phyloP scores from a whole-genome alignment of 2,329 filamentous ascomycete species.

The Nakataea oryzae region DNA sequence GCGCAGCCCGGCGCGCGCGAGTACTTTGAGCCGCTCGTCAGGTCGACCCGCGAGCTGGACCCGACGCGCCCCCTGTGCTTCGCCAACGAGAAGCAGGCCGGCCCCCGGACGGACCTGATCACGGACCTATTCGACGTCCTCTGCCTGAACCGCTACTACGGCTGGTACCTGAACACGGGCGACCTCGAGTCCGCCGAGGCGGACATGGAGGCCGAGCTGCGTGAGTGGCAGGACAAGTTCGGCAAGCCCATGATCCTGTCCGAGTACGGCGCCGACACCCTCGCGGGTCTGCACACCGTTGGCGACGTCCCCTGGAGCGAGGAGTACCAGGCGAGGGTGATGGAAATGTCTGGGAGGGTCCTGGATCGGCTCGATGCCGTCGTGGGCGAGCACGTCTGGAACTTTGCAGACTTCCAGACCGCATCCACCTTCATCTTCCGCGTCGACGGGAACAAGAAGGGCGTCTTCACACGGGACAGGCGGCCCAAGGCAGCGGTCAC shows the following conservation, averaged over 20 bases:
- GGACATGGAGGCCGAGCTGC: slow-evolving; percentile 28
- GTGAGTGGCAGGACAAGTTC: slow-evolving; percentile 27
- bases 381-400: slow-evolving; percentile 18
- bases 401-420: slow-evolving; percentile 16
- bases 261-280: slow-evolving; percentile 32
- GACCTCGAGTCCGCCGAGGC: slow-evolving; percentile 36
- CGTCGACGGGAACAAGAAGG: slow-evolving; percentile 16
- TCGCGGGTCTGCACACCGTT: slow-evolving; percentile 16
- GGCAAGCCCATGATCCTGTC: slow-evolving; percentile 49
- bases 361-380: slow-evolving; percentile 16
- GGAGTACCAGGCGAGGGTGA: slow-evolving; percentile 15
- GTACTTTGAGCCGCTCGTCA: slow-evolving; percentile 59
- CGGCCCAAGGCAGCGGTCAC: slow-evolving; percentile 11
- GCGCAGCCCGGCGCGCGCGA: slow-evolving; percentile 25
- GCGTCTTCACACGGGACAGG: slow-evolving; percentile 13
- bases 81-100: slow-evolving; percentile 45
- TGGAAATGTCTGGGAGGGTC: slow-evolving; percentile 18
- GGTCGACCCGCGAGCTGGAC: slow-evolving; percentile 48
- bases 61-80: slow-evolving; percentile 48
- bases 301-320: slow-evolving; percentile 16
- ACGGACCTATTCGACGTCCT: slow-evolving; percentile 43
- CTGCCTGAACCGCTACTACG: slow-evolving; percentile 18
- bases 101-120: slow-evolving; percentile 35
- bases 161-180: slow-evolving; percentile 55
- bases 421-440: slow-evolving; percentile 9